Evolutionary conservation across 495 filamentous ascomycete species (phyloP), one percentile per base, ranked within the genome.

Genomic region (Pyronema omphalodes): DNA sequence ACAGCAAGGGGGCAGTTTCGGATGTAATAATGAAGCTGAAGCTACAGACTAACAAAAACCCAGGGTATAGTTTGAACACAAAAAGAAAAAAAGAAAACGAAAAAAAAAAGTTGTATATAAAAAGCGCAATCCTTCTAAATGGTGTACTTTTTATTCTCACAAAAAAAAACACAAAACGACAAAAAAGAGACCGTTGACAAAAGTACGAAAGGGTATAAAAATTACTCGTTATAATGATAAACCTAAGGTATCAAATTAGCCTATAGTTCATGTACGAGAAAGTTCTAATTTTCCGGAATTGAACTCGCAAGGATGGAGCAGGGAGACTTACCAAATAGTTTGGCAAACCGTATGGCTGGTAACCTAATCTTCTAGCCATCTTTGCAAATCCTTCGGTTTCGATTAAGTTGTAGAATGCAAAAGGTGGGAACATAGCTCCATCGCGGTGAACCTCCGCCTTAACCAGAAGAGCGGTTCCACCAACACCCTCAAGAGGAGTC

Each of bases 301-400:
- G 1, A 29, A 29, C 23, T 29, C 23, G 23, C 23, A 29, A 29
- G 23, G 23, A 29, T 29, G 5, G 23, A 5, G 44, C 18, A 11
- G 3, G 9, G 15, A 47, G 9, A 29, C 8, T 23, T 71, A 96
- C 91, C 73, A 93, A 86, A 70, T 98, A 98, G 72, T 98, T 93
- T 36, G 91, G 91, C 61, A 98, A 62, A 5, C 91, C 91, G 63
- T 75, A 84, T 44, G 83, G 76, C 52, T 78, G 71, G 78, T 88
- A 94, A 15, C 87, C 87, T 62, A 98, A 67, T 54, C 91, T 73
- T 60, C 73, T 79, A 15, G 87, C 89, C 91, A 98, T 98, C 70
- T 88, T 94, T 11, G 93, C 89, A 63, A 98, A 98, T 0, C 91
- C 91, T 66, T 98, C 91, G 5, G 93, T 96, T 71, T 98, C 91